Evolutionary conservation across 2,329 filamentous ascomycete genomes (phyloP), one percentile per base, ranked within the genome.

Genomic region (Penicillium thymicola): DNA sequence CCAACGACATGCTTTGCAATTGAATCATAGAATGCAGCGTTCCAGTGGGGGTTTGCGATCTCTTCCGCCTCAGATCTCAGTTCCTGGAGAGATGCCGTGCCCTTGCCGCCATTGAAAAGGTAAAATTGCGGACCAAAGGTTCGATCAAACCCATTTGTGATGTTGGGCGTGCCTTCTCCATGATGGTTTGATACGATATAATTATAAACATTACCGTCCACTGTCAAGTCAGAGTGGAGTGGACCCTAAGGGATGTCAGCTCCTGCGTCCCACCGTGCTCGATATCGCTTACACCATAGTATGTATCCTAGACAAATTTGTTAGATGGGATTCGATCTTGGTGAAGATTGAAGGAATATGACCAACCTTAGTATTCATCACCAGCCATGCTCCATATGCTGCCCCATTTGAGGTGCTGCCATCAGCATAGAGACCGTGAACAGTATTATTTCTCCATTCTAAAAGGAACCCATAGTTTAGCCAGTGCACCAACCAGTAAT

Each of bases 161-260:
- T 86, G 62, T 87, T 86, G 6, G 85, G 84, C 14, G 82, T 84
- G 41, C 82, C 81, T 57, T 83, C 82, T 6, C 85, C 84, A 52
- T 87, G 84, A 60, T 87, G 84, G 57, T 86, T 87, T 0, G 81
- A 84, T 6, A 82, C 79, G 69, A 83, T 80, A 64, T 87, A 88
- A 65, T 88, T 86, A 67, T 87, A 87, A 0, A 87, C 78, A 45
- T 87, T 86, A 0, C 84, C 85, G 61, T 87, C 85, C 0, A 87
- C 85, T 0, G 80, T 80, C 6, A 88, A 72, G 63, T 87, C 85
- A 0, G 84, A 86, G 67, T 87, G 84, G 2, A 84, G 71, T 0
- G 85, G 85, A 0, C 85, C 85, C 67, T 69, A 28, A 18, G 13
- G 14, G 4, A 27, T 18, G 28, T 61, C n/a, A 61, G 55, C n/a